phyloP scores from a whole-genome alignment of 2,329 filamentous ascomycete genomes.

The Taxawa tesnikishii region DNA sequence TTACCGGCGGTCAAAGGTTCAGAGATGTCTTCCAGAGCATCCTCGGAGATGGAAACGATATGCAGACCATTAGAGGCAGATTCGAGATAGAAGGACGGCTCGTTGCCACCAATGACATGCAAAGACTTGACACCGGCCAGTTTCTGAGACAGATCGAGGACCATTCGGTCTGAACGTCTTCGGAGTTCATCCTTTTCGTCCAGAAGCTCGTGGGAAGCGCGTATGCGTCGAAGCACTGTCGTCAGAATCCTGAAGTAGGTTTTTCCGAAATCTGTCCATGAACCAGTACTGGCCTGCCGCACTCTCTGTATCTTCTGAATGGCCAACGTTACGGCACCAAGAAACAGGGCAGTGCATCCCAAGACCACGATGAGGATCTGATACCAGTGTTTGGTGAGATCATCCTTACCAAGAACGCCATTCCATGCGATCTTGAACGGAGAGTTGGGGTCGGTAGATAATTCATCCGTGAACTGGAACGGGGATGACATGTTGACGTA shows the following conservation, averaged over 20 bases:
- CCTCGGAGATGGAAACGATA: too few relatives aligned
- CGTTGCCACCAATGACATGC: too few relatives aligned
- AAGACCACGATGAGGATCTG: constrained; percentile 7
- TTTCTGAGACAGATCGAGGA: constrained; percentile 4
- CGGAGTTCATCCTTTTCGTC: too few relatives aligned
- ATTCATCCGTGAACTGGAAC: constrained; percentile 5
- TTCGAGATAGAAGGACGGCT: too few relatives aligned
- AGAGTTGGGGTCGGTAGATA: not conserved
- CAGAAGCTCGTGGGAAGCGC: too few relatives aligned
- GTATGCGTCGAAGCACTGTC: constrained; percentile 1
- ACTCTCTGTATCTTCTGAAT: constrained; percentile 4
- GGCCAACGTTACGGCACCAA: constrained; percentile 2
- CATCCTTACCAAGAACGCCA: constrained; percentile 1
- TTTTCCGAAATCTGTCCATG: constrained; percentile 1
- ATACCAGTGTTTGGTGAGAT: constrained; percentile 8
- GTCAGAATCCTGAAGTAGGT: constrained; percentile 2
- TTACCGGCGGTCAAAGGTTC: constrained; percentile 2
- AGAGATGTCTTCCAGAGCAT: constrained; percentile 1
- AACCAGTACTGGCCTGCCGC: too few relatives aligned
- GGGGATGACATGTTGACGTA: constrained; percentile 9
- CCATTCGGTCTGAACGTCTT: too few relatives aligned
- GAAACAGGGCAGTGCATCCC: constrained; percentile 3
- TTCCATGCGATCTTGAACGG: constrained; percentile 7
- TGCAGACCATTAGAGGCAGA: too few relatives aligned
- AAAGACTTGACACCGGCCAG: too few relatives aligned